Evolutionary conservation across 2,329 filamentous ascomycete species (phyloP), one percentile per base, ranked within the genome.

Genomic region (Akanthomyces dipterigenus): DNA sequence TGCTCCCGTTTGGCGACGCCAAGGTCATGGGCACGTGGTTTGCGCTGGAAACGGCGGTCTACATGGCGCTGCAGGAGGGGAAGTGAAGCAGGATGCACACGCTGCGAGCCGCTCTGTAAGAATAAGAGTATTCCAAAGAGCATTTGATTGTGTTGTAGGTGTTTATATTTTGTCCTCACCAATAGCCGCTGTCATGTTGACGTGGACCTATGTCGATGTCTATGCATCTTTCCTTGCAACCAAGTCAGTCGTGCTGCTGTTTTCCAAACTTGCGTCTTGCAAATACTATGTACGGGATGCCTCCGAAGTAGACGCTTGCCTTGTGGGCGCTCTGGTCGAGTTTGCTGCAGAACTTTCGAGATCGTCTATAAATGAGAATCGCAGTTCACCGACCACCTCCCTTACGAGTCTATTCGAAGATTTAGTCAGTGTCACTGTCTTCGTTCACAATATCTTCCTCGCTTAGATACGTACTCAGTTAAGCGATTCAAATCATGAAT

Each of bases 1-100:
- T 83, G 31, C 55, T 84, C 55, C 81, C 82, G 0, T 82, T 82
- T 67, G 76, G 63, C 2, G 77, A 82, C 64, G 61, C 68, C 0
- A 70, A 75, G 3, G 77, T 82, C 1, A 8, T 77, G 38, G 69
- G 68, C 0, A 55, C 81, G 5, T 81, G 77, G 77, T 62, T 58
- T 0, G 62, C 69, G 16, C 63, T 79, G 7, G 78, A 80, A 65
- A 62, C 69, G 3, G 71, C 70, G 58, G 71, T 76, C 38, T 78
- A 80, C 51, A 64, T 65, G 56, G 70, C 61, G 26, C 43, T 66
- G 57, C 40, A 38, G 12, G 18, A 51, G 26, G 26, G 7, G 3
- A 36, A 26, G 26, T 34, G 8, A n/a, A 12, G 14, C 3, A 2
- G 14, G 12, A 8, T 9, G 0, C 14, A 18, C 11, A n/a, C 5